phyloP scores from a whole-genome alignment of 139 green algal genomes.

The Asterochloris sp. region DNA sequence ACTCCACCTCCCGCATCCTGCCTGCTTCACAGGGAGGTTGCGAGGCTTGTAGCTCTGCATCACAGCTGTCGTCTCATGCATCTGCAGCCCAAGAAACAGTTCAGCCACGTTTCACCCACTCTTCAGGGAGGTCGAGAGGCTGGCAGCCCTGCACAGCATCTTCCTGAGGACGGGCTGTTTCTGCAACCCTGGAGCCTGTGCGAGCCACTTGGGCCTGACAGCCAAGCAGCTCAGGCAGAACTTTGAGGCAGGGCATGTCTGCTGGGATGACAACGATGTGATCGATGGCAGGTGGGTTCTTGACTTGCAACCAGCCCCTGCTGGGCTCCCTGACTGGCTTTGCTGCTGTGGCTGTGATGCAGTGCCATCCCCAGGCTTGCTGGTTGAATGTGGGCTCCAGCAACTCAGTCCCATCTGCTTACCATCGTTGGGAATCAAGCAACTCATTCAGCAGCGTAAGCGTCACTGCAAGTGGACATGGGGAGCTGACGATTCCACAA shows the following conservation, averaged over 20 bases:
- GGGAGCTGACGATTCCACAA: no score
- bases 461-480: no score
- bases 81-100: background rate
- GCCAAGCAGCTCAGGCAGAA: conserved; percentile 44
- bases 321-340: background rate
- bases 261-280: conserved; percentile 82
- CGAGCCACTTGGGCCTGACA: conserved; percentile 43
- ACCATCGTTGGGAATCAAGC: no score
- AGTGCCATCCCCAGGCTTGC: no score
- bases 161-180: conserved; percentile 78
- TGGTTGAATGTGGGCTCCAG: no score
- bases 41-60: no score
- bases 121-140: conserved; percentile 53
- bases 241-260: conserved; percentile 73
- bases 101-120: background rate
- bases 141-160: conserved; percentile 69
- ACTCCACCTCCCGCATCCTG: no score
- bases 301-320: background rate
- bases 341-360: background rate
- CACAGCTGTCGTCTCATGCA: background rate
- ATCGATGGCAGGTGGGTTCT: conserved; percentile 54
- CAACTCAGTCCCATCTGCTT: background rate
- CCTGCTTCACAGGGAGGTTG: no score
- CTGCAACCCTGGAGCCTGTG: conserved; percentile 87
- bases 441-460: no score